Evolutionary conservation across 352 stramenopile genomes (phyloP), one percentile per base, ranked within the genome.

Genomic region (Aphanomyces astaci): DNA sequence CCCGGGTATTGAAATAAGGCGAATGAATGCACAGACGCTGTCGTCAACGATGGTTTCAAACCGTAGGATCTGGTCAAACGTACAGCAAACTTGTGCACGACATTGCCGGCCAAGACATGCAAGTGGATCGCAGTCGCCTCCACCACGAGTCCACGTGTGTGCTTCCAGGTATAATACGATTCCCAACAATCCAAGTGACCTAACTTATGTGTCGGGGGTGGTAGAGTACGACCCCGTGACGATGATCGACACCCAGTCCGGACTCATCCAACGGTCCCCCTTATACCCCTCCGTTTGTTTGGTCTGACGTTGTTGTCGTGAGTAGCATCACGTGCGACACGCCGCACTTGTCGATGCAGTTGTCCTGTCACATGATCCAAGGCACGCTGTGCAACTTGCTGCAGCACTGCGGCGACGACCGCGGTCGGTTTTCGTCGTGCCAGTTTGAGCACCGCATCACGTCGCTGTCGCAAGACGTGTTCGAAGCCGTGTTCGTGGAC

Each of bases 291-390:
- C 7, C 7, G 15, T 15, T 43, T 43, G 7, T n/a, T n/a, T 43
- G 7, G 15, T 43, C 36, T 7, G 7, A 43, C 36, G 36, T 15
- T 7, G 7, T 43, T 43, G 7, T 7, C 36, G 7, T 43, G 7
- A 15, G 36, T 59, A 94, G 89, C 51, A 94, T 96, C 56, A 92
- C 88, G 68, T 96, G 88, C 63, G 81, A 90, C 66, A 92, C 88
- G 3, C 81, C 84, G 0, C 84, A 93, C 46, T 70, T 95, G 33
- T 94, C 88, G 48, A 92, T 95, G 80, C 88, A 95, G 57, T 74
- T 95, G 17, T 94, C 84, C 13, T 96, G 88, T 66, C 88, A 96
- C 75, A 95, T 96, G 87, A 84, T 95, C n/a, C 87, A 95, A 79
- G 82, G 86, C 54, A 92, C 86, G 24, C 66, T 95, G 31, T 94